Evolutionary conservation across 2,329 filamentous ascomycete species (phyloP), one percentile per base, ranked within the genome.

Genomic region (Bimuria novae-zelandiae): DNA sequence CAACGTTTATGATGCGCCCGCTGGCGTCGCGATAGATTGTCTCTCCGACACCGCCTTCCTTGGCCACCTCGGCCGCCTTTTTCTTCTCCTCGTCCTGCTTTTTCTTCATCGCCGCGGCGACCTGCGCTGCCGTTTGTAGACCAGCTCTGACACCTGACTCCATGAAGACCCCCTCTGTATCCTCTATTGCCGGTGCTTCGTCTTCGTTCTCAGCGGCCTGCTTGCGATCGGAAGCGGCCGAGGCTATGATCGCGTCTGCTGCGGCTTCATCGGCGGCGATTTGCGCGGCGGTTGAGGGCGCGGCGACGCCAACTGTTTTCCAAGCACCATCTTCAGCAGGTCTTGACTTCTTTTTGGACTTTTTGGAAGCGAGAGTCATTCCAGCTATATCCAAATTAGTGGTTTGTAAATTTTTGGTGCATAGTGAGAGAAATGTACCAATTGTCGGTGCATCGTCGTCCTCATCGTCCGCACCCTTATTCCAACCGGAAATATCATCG

Each of bases 21-120:
- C 89, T 94, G 10, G 95, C 94, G 75, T 99, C 94, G 64, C 94
- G 89, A 72, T 97, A 97, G 21, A 97, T 92, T 0, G 93, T 96
- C 75, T 97, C 91, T 33, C 61, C 62, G 5, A 66, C 62, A 6
- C 60, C 83, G 52, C 75, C 71, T 37, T 73, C 67, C 43, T 65
- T 71, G 30, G 62, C 65, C 12, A 56, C 68, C 29, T 76, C 72
- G 36, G 76, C 69, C 2, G 78, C 78, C 32, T 78, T 76, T 50
- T 75, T 73, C 49, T 75, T 77, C 63, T 92, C 88, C 60, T 87
- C 84, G 11, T 80, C 82, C 59, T 87, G 85, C 14, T 89, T 85
- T 67, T 84, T 83, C 62, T 83, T 86, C 17, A 79, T 64, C 22
- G 75, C 76, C 19, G 76, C 76, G 1, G 75, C 71, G 23, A 97